A percentile compares a stretch with the other conserved stretches of the same genome.
Evolutionary conservation across 129 eudicot genomes (phyloP).

Genomic region (Calendula officinalis): DNA sequence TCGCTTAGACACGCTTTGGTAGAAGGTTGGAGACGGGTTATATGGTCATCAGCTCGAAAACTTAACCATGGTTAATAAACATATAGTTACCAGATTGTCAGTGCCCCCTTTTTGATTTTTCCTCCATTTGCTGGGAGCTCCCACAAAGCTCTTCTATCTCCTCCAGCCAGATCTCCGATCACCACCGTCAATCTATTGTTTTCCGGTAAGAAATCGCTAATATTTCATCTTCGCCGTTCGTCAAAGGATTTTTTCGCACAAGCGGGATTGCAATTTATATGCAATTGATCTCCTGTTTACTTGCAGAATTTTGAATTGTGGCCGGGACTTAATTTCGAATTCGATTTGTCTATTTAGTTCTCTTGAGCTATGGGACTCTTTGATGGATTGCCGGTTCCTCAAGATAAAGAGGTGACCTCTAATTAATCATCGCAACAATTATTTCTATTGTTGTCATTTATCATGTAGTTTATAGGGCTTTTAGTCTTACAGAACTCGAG

Average conservation of each 20-base stretch:
- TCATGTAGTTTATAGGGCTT: slow-evolving; percentile 4
- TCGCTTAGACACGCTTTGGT: slow-evolving; percentile 9
- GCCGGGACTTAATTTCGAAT: slow-evolving; percentile 1
- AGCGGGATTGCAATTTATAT: slow-evolving; percentile 12
- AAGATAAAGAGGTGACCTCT: slow-evolving; percentile 68
- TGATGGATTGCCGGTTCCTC: slow-evolving; percentile 82
- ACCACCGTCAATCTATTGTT: slow-evolving; percentile 14
- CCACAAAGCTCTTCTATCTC: slow-evolving; percentile 22
- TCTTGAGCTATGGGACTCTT: slow-evolving; percentile 70
- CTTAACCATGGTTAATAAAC: slow-evolving; percentile 35
- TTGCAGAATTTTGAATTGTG: slow-evolving; percentile 30
- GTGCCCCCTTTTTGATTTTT: not conserved
- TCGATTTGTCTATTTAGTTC: slow-evolving; percentile 15
- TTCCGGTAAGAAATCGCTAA: slow-evolving; percentile 25
- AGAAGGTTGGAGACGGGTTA: not conserved
- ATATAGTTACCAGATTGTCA: slow-evolving; percentile 18
- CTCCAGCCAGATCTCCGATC: slow-evolving; percentile 37
- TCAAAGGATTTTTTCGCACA: not conserved
- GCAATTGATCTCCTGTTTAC: slow-evolving; percentile 27
- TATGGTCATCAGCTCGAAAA: slow-evolving; percentile 12
- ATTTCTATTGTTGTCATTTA: not conserved
- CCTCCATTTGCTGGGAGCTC: slow-evolving; percentile 39
- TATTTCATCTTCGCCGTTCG: slow-evolving; percentile 13
- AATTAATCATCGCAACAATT: not conserved
- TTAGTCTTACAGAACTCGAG: slow-evolving; percentile 6